Base-by-base conservation (phyloP, 2,329 filamentous ascomycete species). In the Talaromyces sp. region DNA sequence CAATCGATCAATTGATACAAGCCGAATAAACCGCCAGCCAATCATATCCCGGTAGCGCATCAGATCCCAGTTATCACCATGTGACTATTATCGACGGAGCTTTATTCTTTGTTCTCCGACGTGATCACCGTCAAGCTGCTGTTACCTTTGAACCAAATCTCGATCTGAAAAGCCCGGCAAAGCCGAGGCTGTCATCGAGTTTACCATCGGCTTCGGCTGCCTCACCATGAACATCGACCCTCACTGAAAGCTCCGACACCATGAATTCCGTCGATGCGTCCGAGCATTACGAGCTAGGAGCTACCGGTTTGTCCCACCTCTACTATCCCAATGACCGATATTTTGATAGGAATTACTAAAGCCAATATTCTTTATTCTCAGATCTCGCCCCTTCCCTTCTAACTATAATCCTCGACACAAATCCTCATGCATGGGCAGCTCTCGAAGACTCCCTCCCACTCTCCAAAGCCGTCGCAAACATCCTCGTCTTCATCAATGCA, bases 401-500 rank as follows among this genome's bases (percentile, higher is more conserved):
- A 47, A 88, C 91, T 62, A 87, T 99, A 66, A 82, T 99, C 67
- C 83, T 99, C 77, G 94, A 99, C 77, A 97, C 93, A 22, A 99
- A 99, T 71, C 94, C 94, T 2, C 89, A 92, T 64, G 92, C 94
- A 64, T 96, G 94, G 94, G 86, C 90, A 6, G 81, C 90, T 55
- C 83, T 97, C 40, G 80, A 86, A 55, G 76, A 85, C 51, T 84
- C 83, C 29, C 85, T 97, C 7, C 86, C 93, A 24, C 83, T 99
- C 55, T 89, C 89, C 45, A 87, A 88, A 66, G 91, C 91, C 56
- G 80, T 99, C 55, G 90, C 93, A 56, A 88, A 93, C 75, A 83
- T 97, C 58, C 87, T 97, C 66, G 88, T 99, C 77, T 97, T 97
- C 76, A 87, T 97, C 76, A 97, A 99, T 73, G 91, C 93, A 50